These are phyloP conservation scores for Aplosporella prunicola DNA, from an alignment of 2,329 filamentous ascomycete species.

Conservation along the genomic window DNA sequence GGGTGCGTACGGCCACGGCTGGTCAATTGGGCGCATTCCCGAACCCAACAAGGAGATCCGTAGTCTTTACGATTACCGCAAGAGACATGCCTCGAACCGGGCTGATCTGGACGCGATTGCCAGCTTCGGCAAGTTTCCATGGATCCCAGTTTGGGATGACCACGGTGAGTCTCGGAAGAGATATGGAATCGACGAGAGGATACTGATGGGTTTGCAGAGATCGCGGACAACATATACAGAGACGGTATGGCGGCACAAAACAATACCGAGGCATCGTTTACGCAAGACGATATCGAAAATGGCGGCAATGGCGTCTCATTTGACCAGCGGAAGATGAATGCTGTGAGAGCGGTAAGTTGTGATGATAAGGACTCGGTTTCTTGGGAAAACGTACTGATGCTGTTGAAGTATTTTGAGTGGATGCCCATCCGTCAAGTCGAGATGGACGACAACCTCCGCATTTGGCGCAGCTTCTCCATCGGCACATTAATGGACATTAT, in stretches of 20 bases:
- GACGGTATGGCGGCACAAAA: slow-evolving; percentile 32
- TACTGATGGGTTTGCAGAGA: slow-evolving; percentile 17
- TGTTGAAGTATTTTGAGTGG: slow-evolving; percentile 32
- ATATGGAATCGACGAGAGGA: background rate
- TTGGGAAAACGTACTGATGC: too few relatives aligned
- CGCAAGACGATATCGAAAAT: slow-evolving; percentile 20
- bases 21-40: slow-evolving; percentile 23
- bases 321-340: slow-evolving; percentile 39
- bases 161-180: slow-evolving; percentile 15
- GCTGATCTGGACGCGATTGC: slow-evolving; percentile 33
- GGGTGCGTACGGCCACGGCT: slow-evolving; percentile 27
- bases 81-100: slow-evolving; percentile 31
- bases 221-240: slow-evolving; percentile 33
- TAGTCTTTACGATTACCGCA: slow-evolving; percentile 37
- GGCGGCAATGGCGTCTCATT: slow-evolving; percentile 24
- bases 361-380: background rate
- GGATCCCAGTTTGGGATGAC: slow-evolving; percentile 34
- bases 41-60: slow-evolving; percentile 29
- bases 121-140: slow-evolving; percentile 32
- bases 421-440: slow-evolving; percentile 32
- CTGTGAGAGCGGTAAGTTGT: slow-evolving; percentile 26
- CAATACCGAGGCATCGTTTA: slow-evolving; percentile 36
- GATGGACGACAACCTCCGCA: slow-evolving; percentile 30
- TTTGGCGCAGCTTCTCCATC: slow-evolving; percentile 34
- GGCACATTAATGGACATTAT: slow-evolving; percentile 34